Percentiles rank a stretch among this genome's conserved stretches.
These are phyloP conservation scores for Butyriboletus loyo DNA, from an alignment of 768 basidiomycete genomes.

Conservation along the genomic window DNA sequence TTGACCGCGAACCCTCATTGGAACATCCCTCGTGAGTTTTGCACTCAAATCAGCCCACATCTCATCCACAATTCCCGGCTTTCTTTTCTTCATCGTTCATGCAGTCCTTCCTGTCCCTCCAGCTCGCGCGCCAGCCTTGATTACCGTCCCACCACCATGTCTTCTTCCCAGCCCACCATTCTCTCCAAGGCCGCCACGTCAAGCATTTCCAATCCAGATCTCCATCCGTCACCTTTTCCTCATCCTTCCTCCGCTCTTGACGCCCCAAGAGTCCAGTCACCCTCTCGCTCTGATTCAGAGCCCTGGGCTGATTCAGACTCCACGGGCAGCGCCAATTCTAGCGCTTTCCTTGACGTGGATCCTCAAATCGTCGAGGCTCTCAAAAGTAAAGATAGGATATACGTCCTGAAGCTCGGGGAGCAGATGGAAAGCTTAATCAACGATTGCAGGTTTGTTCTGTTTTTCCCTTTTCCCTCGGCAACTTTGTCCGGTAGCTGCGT, in stretches of 20 bases:
- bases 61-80: neutral
- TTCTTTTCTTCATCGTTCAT: neutral
- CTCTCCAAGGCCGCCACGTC: conserved; percentile 12
- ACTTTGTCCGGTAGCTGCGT: neutral
- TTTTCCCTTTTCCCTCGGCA: neutral
- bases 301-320: conserved; percentile 28
- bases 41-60: conserved; percentile 8
- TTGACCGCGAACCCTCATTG: conserved; percentile 1
- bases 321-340: conserved; percentile 22
- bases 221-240: conserved; percentile 4
- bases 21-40: neutral
- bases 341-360: conserved; percentile 53
- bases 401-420: conserved; percentile 86
- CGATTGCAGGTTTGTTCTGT: conserved; percentile 60
- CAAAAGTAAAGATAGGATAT: conserved; percentile 82
- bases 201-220: conserved; percentile 13
- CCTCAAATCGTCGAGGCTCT: conserved; percentile 82
- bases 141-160: conserved; percentile 9
- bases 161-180: conserved; percentile 8
- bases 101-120: neutral
- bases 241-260: conserved; percentile 17
- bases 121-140: conserved; percentile 10
- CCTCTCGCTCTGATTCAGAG: conserved; percentile 26
- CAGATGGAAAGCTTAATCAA: conserved; percentile 76
- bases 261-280: conserved; percentile 7